Conservation (phyloP, 2,329 filamentous ascomycete species). For the Aspergillus flavus region DNA sequence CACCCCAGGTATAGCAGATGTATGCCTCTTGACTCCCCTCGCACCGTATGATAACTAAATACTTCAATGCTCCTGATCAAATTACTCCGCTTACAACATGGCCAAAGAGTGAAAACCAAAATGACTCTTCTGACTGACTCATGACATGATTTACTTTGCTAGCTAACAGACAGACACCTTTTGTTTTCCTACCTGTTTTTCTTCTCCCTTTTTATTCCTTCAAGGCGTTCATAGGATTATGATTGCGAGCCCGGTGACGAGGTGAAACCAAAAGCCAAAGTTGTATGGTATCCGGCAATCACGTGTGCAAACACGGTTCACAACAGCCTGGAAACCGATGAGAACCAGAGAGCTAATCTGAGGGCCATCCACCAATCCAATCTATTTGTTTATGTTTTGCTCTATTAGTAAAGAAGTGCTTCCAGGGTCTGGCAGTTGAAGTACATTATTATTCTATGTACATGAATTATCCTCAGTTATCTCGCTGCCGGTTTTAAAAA, state of each 20-base stretch:
- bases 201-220: not conserved
- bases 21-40: too few relatives aligned
- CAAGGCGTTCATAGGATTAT: not conserved
- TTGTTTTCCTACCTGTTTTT: not conserved
- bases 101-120: not conserved
- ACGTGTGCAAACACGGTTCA: constrained; percentile 16
- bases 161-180: constrained; percentile 30
- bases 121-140: not conserved
- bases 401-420: not conserved
- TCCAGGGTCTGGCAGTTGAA: not conserved
- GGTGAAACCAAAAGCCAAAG: constrained; percentile 47
- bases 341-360: constrained; percentile 52
- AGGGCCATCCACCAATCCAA: constrained; percentile 29
- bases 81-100: not conserved
- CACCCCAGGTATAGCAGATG: not conserved
- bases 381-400: not conserved
- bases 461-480: not conserved
- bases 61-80: too few relatives aligned
- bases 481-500: not conserved
- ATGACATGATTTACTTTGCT: not conserved
- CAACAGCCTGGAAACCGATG: constrained; percentile 44
- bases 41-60: not conserved
- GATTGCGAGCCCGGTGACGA: constrained; percentile 43
- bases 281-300: constrained; percentile 46
- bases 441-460: not conserved